Evolutionary conservation across 176 grass and related monocot species (phyloP).

Genomic region (Pharus latifolius): DNA sequence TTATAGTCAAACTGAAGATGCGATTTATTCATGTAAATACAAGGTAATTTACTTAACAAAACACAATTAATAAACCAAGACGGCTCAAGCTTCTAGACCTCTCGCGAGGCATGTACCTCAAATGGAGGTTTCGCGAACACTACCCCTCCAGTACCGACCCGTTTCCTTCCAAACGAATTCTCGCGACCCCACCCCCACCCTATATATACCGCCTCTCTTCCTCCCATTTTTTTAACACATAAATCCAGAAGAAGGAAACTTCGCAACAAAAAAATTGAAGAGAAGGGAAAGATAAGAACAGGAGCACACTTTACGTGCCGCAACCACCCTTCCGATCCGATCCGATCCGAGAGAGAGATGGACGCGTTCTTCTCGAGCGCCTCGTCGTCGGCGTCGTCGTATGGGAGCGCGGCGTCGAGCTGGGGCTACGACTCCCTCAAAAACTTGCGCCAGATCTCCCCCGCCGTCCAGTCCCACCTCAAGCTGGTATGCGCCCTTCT

Average conservation of each 20-base stretch:
- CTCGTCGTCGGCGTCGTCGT: constrained; percentile 15
- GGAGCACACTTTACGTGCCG: constrained; percentile 13
- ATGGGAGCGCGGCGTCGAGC: neutral
- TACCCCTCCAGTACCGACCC: neutral
- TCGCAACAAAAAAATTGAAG: neutral
- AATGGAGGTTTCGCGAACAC: neutral
- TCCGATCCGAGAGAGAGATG: constrained; percentile 24
- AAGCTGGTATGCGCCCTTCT: constrained; percentile 44
- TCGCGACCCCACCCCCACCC: neutral
- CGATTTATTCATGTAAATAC: too few relatives aligned
- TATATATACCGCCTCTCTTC: neutral
- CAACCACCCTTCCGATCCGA: neutral
- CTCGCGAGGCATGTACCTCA: neutral
- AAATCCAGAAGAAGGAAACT: neutral
- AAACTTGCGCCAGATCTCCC: constrained; percentile 64
- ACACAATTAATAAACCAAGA: too few relatives aligned
- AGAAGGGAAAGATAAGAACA: neutral
- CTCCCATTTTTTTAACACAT: too few relatives aligned
- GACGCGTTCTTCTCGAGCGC: constrained; percentile 43
- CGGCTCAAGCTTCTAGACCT: neutral
- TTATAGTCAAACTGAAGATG: too few relatives aligned
- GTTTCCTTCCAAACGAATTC: neutral
- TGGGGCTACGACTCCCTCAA: constrained; percentile 62
- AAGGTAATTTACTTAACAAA: too few relatives aligned
- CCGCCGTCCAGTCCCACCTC: constrained; percentile 70